Conservation (phyloP, 768 basidiomycete species). For the Podaxis mareebaensis region DNA sequence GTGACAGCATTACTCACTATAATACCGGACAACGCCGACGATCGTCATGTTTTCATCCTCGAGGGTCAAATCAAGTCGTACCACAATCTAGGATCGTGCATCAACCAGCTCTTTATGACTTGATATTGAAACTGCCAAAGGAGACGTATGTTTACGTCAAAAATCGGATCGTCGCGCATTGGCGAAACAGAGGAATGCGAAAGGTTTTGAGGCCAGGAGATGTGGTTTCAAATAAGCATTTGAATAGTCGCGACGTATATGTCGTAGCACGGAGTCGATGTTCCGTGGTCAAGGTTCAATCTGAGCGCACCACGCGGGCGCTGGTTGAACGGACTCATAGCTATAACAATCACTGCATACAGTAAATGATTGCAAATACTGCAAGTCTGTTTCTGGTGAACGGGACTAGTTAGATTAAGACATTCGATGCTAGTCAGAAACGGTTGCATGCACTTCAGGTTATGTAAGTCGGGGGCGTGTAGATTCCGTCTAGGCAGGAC, state of each 20-base stretch:
- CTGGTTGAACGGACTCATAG: too few relatives aligned
- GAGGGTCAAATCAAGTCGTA: neutral
- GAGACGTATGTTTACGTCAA: neutral
- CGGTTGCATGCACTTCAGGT: too few relatives aligned
- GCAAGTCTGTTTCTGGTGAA: too few relatives aligned
- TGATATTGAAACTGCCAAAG: constrained; percentile 7
- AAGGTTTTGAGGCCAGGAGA: neutral
- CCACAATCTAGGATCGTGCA: neutral
- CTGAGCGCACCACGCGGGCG: too few relatives aligned
- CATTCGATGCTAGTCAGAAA: too few relatives aligned
- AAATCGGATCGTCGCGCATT: neutral
- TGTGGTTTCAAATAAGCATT: neutral
- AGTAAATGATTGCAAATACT: too few relatives aligned
- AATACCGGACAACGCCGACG: neutral
- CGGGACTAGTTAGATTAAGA: too few relatives aligned
- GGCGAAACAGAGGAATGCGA: neutral
- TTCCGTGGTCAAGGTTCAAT: constrained; percentile 3
- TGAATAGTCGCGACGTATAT: neutral
- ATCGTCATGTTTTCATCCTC: constrained; percentile 1
- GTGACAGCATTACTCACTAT: neutral
- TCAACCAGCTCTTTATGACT: neutral
- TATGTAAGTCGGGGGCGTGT: too few relatives aligned
- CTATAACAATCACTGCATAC: too few relatives aligned
- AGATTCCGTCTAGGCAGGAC: too few relatives aligned
- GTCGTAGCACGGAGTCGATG: neutral